Percentiles rank a stretch among this genome's conserved stretches.
These are phyloP conservation scores for Chionographis japonica DNA, from an alignment of 106 monocot genomes.

Conservation along the genomic window DNA sequence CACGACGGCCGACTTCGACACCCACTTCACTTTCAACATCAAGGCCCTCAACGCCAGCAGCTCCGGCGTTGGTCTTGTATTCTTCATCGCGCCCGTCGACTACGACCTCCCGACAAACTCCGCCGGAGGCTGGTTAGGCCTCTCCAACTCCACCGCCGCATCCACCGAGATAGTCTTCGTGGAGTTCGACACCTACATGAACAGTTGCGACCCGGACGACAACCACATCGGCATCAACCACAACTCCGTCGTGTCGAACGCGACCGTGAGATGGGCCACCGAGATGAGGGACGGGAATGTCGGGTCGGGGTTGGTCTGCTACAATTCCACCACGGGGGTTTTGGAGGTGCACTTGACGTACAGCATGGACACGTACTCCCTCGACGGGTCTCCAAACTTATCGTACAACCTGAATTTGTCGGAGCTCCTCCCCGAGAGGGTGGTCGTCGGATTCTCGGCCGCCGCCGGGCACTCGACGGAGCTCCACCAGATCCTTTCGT, in stretches of 20 bases:
- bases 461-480: conserved; percentile 3
- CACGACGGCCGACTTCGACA: neutral
- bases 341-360: conserved; percentile 2
- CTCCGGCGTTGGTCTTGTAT: conserved; percentile 10
- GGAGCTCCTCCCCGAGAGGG: conserved; percentile 3
- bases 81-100: conserved; percentile 9
- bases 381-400: neutral
- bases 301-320: conserved; percentile 9
- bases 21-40: conserved; percentile 19
- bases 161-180: conserved; percentile 16
- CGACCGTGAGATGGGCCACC: neutral
- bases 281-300: neutral
- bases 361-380: neutral
- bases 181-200: conserved; percentile 29
- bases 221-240: conserved; percentile 34
- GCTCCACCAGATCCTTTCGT: conserved; percentile 11
- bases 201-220: conserved; percentile 9
- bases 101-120: neutral
- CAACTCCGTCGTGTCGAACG: conserved; percentile 15
- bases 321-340: conserved; percentile 1
- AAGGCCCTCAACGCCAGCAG: neutral
- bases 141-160: conserved; percentile 9
- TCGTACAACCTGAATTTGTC: conserved; percentile 7
- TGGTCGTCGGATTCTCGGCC: conserved; percentile 23
- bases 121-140: conserved; percentile 8